phyloP scores from a whole-genome alignment of 768 basidiomycete genomes.

The Dacryopinax spathularia region DNA sequence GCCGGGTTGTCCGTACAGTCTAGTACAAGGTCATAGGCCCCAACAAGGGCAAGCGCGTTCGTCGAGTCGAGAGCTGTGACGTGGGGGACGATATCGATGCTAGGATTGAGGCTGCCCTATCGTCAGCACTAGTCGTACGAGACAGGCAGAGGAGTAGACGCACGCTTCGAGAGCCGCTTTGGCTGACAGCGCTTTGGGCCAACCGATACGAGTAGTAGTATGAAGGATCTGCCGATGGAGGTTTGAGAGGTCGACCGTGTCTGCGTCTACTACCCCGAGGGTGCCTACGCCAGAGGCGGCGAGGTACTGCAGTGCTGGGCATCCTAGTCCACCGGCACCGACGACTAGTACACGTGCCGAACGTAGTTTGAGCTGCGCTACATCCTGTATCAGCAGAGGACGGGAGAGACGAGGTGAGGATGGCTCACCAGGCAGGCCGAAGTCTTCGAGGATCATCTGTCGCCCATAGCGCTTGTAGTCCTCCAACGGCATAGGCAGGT shows the following conservation, averaged over 20 bases:
- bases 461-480: conserved; percentile 89
- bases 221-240: conserved; percentile 90
- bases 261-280: conserved; percentile 79
- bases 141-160: conserved; percentile 7
- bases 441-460: conserved; percentile 86
- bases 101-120: conserved; percentile 56
- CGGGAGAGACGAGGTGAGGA: background rate
- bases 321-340: conserved; percentile 92
- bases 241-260: conserved; percentile 76
- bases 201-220: conserved; percentile 51
- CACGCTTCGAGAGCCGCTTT: conserved; percentile 53
- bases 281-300: conserved; percentile 86
- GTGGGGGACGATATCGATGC: conserved; percentile 43
- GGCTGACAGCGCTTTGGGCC: conserved; percentile 72
- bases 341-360: conserved; percentile 67
- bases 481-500: conserved; percentile 18
- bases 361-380: conserved; percentile 75
- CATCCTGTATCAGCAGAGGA: background rate
- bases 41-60: conserved; percentile 52
- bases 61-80: conserved; percentile 38
- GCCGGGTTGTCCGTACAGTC: conserved; percentile 93
- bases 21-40: conserved; percentile 57
- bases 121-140: background rate
- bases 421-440: conserved; percentile 63
- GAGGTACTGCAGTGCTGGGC: conserved; percentile 88